phyloP scores from a whole-genome alignment of 2,329 filamentous ascomycete species.

The Neofusicoccum sp. region DNA sequence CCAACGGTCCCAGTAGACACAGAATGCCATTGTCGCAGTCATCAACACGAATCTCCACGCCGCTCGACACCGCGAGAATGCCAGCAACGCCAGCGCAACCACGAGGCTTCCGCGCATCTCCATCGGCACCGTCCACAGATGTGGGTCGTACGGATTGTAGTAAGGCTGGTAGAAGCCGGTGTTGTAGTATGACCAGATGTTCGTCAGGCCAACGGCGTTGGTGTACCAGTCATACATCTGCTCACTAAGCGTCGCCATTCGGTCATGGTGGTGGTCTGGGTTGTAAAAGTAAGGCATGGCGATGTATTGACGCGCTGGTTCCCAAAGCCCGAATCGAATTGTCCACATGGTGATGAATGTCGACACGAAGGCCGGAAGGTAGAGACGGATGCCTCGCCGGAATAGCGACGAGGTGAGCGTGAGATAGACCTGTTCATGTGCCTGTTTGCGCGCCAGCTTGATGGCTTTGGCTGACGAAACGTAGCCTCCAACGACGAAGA shows the following conservation, averaged over 20 bases:
- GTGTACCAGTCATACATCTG: background rate
- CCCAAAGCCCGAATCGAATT: background rate
- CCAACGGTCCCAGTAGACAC: no score
- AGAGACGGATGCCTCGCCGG: conserved; percentile 41
- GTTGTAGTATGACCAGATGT: conserved; percentile 6
- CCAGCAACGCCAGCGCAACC: conserved; percentile 44
- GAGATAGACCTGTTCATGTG: conserved; percentile 35
- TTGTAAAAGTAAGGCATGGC: background rate
- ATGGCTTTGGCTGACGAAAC: conserved; percentile 35
- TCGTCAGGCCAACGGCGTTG: background rate
- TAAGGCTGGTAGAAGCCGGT: background rate
- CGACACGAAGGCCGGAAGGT: background rate
- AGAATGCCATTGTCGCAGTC: no score
- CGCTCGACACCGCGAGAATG: background rate
- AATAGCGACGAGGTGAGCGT: conserved; percentile 45
- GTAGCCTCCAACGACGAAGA: conserved; percentile 50
- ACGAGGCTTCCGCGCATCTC: conserved; percentile 47
- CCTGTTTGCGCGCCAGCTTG: conserved; percentile 40
- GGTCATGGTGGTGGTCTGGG: background rate
- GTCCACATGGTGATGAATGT: conserved; percentile 35
- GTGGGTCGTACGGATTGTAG: conserved; percentile 23
- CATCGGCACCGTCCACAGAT: conserved; percentile 48
- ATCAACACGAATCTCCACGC: background rate
- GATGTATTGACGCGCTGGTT: background rate
- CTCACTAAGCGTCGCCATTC: background rate